phyloP scores from a whole-genome alignment of 495 filamentous ascomycete species.

The Cercophora newfieldiana region DNA sequence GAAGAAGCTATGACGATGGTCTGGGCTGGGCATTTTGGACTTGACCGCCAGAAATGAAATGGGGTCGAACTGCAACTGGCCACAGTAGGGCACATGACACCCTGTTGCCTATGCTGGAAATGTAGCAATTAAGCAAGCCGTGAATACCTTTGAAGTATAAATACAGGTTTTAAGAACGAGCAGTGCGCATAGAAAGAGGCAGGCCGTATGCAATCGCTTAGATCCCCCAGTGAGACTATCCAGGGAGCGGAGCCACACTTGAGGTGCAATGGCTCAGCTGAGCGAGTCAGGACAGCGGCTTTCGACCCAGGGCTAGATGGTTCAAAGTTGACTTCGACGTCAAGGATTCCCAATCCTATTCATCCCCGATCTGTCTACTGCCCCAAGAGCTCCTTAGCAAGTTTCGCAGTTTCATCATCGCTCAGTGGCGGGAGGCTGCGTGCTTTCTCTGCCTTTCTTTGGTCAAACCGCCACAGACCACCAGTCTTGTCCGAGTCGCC shows the following conservation, averaged over 20 bases:
- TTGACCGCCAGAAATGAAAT: no score
- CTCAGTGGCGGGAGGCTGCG: conserved; percentile 37
- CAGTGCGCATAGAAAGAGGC: background rate
- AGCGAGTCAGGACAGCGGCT: background rate
- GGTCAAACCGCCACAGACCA: conserved; percentile 85
- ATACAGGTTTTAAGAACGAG: background rate
- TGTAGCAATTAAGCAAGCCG: background rate
- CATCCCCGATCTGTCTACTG: conserved; percentile 28
- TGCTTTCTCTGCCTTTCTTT: conserved; percentile 56
- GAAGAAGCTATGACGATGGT: no score
- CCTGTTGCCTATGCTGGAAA: no score
- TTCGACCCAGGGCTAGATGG: background rate
- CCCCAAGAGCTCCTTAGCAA: conserved; percentile 45
- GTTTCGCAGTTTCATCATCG: conserved; percentile 38
- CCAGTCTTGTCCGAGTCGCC: conserved; percentile 80
- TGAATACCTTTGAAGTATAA: background rate
- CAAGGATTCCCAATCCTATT: background rate
- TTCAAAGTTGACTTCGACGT: no score
- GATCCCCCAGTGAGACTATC: background rate
- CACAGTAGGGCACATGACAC: no score
- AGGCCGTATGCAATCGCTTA: background rate
- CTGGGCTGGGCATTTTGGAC: no score
- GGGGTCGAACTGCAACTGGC: no score
- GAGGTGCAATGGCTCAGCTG: background rate
- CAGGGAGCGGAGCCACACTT: background rate